Base-by-base conservation (phyloP, 192 early-diverging fungal species). In the Backusella psychrophila region DNA sequence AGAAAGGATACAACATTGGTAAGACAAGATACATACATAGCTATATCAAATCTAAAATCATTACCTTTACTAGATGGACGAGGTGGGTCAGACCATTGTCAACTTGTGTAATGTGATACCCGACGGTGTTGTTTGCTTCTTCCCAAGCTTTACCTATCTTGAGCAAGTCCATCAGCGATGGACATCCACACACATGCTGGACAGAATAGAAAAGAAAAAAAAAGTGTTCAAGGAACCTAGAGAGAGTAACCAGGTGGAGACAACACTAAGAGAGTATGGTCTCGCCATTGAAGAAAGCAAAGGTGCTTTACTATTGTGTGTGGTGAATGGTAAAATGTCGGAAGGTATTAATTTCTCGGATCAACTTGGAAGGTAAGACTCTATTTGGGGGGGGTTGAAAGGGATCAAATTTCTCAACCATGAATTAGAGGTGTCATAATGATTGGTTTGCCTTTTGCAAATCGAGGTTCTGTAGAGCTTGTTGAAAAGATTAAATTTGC, bases 261-360 rank as follows among this genome's bases (percentile, higher is more conserved):
- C 79, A 4, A 84, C 89, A 23, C 77, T 96, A 65, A 75, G 79
- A 9, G 84, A 90, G 7, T 97, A 96, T 63, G 79, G 87, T 4
- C 53, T 75, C 4, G 82, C 82, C 14, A 90, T 93, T 19, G 72
- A 84, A 0, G 63, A 80, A 12, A 36, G 66, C 5, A 78, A 79
- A 1, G 94, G 96, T 0, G 94, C 95, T 0, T 82, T 99, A 4
- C 81, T 99, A 63, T 86, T 99, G 59, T 93, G 93, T 46, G 96
- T 99, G 7, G 94, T 99, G 0, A 93, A 93, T 29, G 96, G 96
- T 31, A 94, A 94, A 71, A 88, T 98, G 88, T 95, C 93, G 68
- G 96, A 98, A 80, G 96, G 96, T 0, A 98, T 97, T 78, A 95
- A 94, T 66, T 97, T 98, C 72, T 91, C 93, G 14, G 95, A 98